Evolutionary conservation across 2,329 filamentous ascomycete species (phyloP).

Genomic region (Fusarium fujikuroi): DNA sequence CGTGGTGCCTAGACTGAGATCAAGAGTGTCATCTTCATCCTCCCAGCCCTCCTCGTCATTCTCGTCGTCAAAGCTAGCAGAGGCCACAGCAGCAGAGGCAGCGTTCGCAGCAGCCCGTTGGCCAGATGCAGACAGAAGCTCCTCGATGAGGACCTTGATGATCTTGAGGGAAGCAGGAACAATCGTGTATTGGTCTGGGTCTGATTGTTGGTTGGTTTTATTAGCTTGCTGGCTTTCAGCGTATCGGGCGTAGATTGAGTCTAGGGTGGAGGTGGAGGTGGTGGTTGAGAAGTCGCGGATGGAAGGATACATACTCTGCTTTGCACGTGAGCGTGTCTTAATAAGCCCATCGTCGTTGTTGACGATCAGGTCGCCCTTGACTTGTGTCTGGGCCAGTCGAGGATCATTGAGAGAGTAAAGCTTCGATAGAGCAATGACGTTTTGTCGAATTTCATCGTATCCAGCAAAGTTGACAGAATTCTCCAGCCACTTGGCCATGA

Average conservation of each 20-base stretch:
- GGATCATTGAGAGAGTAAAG: conserved; percentile 88
- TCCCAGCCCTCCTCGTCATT: conserved; percentile 89
- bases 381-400: conserved; percentile 80
- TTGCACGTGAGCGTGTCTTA: conserved; percentile 92
- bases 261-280: conserved; percentile 27
- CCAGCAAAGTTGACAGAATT: conserved; percentile 98
- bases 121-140: conserved; percentile 84
- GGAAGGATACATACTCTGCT: conserved; percentile 69
- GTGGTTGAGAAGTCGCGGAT: conserved; percentile 29
- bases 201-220: conserved; percentile 53
- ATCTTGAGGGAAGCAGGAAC: conserved; percentile 94
- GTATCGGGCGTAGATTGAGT: conserved; percentile 36
- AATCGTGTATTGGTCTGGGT: conserved; percentile 89
- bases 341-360: conserved; percentile 79
- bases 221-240: conserved; percentile 43
- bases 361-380: conserved; percentile 92
- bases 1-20: conserved; percentile 75
- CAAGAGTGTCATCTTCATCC: conserved; percentile 80
- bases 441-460: conserved; percentile 96
- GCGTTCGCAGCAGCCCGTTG: conserved; percentile 68
- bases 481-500: conserved; percentile 95
- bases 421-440: conserved; percentile 93
- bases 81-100: conserved; percentile 71
- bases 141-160: conserved; percentile 92
- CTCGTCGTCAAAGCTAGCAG: conserved; percentile 69